Evolutionary conservation across 2,329 filamentous ascomycete species (phyloP).

Genomic region (Pestalotiopsis sp.): DNA sequence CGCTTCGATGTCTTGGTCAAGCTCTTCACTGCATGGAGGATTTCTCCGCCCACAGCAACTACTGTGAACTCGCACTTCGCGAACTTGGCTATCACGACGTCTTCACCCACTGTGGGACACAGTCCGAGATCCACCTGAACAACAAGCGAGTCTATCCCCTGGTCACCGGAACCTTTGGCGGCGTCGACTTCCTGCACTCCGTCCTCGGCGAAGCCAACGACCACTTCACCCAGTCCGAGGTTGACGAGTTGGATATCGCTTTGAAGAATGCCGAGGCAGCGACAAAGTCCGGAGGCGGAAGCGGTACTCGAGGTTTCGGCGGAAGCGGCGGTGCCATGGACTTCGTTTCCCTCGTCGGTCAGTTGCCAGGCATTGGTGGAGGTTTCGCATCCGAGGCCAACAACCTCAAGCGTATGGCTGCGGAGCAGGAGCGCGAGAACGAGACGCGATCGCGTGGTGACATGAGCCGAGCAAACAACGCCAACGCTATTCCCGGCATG

Average conservation of each 20-base stretch:
- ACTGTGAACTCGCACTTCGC: slow-evolving; percentile 73
- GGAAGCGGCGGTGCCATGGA: slow-evolving; percentile 45
- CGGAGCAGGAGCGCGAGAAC: slow-evolving; percentile 55
- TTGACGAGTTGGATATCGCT: slow-evolving; percentile 76
- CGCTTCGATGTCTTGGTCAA: slow-evolving; percentile 73
- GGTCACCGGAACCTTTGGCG: slow-evolving; percentile 75
- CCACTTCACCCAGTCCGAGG: slow-evolving; percentile 81
- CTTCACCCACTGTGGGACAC: slow-evolving; percentile 71
- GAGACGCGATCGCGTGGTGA: slow-evolving; percentile 29
- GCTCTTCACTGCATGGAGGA: slow-evolving; percentile 77
- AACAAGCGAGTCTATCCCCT: slow-evolving; percentile 72
- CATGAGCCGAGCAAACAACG: slow-evolving; percentile 41
- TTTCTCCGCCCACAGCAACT: slow-evolving; percentile 81
- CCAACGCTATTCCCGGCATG: slow-evolving; percentile 70
- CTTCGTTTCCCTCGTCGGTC: slow-evolving; percentile 71
- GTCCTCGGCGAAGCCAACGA: slow-evolving; percentile 77
- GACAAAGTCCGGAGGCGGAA: slow-evolving; percentile 35
- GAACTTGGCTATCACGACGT: slow-evolving; percentile 70
- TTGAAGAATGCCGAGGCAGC: slow-evolving; percentile 66
- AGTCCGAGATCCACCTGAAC: slow-evolving; percentile 64
- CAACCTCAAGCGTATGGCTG: slow-evolving; percentile 62
- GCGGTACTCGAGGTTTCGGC: slow-evolving; percentile 41
- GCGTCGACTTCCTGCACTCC: slow-evolving; percentile 81
- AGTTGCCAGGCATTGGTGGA: slow-evolving; percentile 70
- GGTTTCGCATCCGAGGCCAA: slow-evolving; percentile 68